Conservation (phyloP, 176 grass and related monocot genomes). For the Bromus sterilis region DNA sequence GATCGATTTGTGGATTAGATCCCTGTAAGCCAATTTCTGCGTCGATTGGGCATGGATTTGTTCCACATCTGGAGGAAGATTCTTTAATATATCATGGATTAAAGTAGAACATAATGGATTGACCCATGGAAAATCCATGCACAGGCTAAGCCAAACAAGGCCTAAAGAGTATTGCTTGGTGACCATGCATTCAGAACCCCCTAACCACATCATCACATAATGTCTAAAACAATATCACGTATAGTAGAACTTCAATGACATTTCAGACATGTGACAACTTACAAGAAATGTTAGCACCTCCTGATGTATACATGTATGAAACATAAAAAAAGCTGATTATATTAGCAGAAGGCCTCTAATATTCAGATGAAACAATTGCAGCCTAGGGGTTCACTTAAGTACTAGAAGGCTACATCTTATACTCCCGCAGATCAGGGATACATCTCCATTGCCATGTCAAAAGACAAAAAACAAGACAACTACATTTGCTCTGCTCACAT, state of each 20-base stretch:
- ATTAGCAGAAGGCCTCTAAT: neutral
- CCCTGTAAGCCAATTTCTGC: too few species aligned
- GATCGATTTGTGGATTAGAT: too few species aligned
- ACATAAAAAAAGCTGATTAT: too few species aligned
- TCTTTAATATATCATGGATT: too few species aligned
- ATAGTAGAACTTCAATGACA: neutral
- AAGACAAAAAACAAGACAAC: neutral
- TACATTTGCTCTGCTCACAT: neutral
- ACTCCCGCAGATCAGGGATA: neutral
- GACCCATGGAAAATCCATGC: too few species aligned
- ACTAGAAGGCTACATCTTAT: slow-evolving; percentile 1
- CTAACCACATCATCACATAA: neutral
- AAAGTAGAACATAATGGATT: too few species aligned
- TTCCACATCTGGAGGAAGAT: too few species aligned
- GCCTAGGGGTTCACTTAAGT: neutral
- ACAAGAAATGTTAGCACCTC: neutral
- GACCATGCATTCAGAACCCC: neutral
- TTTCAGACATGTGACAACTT: neutral
- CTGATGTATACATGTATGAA: neutral
- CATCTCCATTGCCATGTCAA: neutral
- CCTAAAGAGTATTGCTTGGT: neutral
- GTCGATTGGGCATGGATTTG: too few species aligned
- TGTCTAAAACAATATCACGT: neutral
- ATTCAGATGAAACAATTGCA: neutral
- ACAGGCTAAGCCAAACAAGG: too few species aligned